Percentiles rank a stretch among this genome's conserved stretches.
Evolutionary conservation across 805 yeast species (phyloP).

Genomic region (Nakazawaea laoshanensis): DNA sequence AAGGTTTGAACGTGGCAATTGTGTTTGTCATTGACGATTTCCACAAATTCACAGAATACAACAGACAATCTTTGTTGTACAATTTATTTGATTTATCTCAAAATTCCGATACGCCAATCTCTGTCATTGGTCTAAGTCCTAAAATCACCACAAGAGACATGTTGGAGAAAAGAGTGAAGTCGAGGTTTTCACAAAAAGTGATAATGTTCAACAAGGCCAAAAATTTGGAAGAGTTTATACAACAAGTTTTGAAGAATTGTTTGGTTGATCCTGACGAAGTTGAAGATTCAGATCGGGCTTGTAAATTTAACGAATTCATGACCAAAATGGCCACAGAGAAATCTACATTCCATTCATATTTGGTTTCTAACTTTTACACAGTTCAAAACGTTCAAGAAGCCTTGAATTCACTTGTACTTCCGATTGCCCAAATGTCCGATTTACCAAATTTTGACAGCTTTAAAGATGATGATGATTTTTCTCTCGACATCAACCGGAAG

Average conservation of each 20-base stretch:
- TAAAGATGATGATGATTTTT: constrained; percentile 6
- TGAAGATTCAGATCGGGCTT: constrained; percentile 11
- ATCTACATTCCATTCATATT: constrained; percentile 25
- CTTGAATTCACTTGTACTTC: constrained; percentile 32
- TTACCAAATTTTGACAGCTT: neutral
- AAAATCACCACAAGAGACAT: constrained; percentile 70
- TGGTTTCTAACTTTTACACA: constrained; percentile 46
- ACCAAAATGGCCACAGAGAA: constrained; percentile 18
- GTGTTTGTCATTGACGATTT: constrained; percentile 80
- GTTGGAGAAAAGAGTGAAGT: constrained; percentile 84
- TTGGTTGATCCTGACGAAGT: constrained; percentile 17
- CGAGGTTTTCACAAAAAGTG: constrained; percentile 79
- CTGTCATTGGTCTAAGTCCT: constrained; percentile 75
- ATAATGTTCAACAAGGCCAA: constrained; percentile 48
- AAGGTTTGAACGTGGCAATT: constrained; percentile 38
- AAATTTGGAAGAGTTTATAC: constrained; percentile 40
- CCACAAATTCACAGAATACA: constrained; percentile 64
- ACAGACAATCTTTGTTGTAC: constrained; percentile 77
- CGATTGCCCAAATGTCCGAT: constrained; percentile 25
- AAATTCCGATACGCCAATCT: constrained; percentile 53
- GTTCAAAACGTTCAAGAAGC: constrained; percentile 48
- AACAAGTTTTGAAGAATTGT: constrained; percentile 34
- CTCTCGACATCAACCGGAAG: constrained; percentile 5
- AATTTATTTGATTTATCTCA: constrained; percentile 86
- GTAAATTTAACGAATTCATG: constrained; percentile 26